Evolutionary conservation across 2,329 filamentous ascomycete genomes (phyloP), one percentile per base, ranked within the genome.

Genomic region (Colletotrichum sojae): DNA sequence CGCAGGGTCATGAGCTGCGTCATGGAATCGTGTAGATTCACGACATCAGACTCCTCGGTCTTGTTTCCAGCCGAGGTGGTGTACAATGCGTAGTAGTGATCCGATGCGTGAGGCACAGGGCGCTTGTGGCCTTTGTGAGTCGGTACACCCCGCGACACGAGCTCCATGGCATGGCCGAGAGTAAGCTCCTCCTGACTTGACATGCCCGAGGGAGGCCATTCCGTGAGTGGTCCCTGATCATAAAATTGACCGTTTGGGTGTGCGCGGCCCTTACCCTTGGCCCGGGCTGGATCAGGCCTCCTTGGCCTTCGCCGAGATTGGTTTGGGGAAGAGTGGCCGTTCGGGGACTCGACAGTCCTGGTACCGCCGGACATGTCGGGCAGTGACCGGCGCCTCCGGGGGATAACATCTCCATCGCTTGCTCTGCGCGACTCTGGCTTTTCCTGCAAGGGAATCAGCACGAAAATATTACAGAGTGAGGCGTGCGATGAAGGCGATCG

Each of bases 121-220:
- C 82, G 81, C 73, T 83, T 85, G 75, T 87, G 83, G 20, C 89
- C 89, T 64, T 83, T 86, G 76, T 88, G 86, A 2, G 82, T 81
- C 5, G 89, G 87, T 2, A 86, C 88, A 6, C 89, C 89, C 8
- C 84, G 81, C n/a, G 83, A 83, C 70, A 91, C 87, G 67, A 90
- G 81, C 56, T 88, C 84, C 79, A 86, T 84, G 10, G 89, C 89
- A 55, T 85, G 83, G 51, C 82, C 83, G 16, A 86, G 83, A 1
- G 84, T 79, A 9, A 91, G 81, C 69, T 87, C 84, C 45, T 87
- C 85, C 25, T 83, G 76, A 51, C 75, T 79, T 12, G 82, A 79
- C 55, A 89, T 77, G 57, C 84, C 86, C 12, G 80, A 78, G 0
- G 89, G 89, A 18, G 89, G 89, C 89, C 89, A 91, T 73, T 84